phyloP scores from a whole-genome alignment of 75 land plant species.

The Selaginella moellendorffii region DNA sequence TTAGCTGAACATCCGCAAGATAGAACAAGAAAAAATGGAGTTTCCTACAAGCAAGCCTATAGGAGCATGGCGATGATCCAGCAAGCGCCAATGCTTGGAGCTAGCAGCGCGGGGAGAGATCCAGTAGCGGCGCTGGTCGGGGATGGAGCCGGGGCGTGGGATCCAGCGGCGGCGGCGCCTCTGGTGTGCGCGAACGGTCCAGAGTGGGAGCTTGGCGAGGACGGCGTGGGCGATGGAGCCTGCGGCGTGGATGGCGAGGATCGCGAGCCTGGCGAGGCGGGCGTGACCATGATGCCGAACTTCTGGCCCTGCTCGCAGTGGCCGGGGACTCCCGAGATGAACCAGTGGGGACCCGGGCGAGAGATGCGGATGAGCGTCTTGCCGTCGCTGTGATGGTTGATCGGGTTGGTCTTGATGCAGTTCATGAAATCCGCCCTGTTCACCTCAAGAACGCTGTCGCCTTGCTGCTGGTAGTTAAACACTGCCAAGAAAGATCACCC shows the following conservation, averaged over 20 bases:
- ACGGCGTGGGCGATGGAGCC: conserved; percentile 9
- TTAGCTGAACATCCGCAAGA: no score
- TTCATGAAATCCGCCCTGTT: conserved; percentile 27
- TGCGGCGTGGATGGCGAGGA: not conserved
- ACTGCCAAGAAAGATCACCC: conserved; percentile 33
- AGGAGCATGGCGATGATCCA: no score
- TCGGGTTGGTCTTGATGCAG: conserved; percentile 30
- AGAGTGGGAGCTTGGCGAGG: no score
- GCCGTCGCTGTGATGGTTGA: conserved; percentile 27
- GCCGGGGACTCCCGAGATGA: conserved; percentile 46
- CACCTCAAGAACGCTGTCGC: conserved; percentile 44
- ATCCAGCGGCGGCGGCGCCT: no score
- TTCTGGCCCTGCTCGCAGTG: conserved; percentile 23
- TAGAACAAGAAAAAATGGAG: no score
- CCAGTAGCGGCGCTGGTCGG: no score
- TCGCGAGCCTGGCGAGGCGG: conserved; percentile 3
- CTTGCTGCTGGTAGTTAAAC: conserved; percentile 29
- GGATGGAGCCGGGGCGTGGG: no score
- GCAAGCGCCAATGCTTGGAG: no score
- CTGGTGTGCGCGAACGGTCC: no score
- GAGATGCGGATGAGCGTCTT: conserved; percentile 34
- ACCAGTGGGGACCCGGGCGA: conserved; percentile 39
- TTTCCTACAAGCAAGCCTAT: no score
- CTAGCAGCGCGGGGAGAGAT: no score
- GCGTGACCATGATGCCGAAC: not conserved